Base-by-base conservation (phyloP, 768 basidiomycete genomes). In the Kwoniella botswanensis region DNA sequence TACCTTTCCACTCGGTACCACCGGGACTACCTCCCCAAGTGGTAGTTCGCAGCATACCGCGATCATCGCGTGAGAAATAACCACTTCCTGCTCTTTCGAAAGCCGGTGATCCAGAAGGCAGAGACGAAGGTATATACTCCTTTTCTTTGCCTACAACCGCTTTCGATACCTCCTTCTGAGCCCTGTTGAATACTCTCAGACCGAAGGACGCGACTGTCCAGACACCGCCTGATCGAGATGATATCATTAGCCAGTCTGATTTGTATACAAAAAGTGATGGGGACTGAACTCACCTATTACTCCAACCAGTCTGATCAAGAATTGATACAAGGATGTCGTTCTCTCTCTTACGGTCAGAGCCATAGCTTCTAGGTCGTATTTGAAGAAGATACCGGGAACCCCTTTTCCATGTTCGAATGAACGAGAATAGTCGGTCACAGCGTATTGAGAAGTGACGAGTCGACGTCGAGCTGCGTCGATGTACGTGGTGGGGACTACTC, bases 401-500 rank as follows among this genome's bases (percentile, higher is more conserved):
- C 92, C 93, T 17, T 86, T 85, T 73, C 92, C 89, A 79, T 93
- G 91, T 21, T 88, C 85, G 2, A 97, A 85, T 18, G 88, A 86
- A 41, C 92, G 89, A 1, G 88, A 89, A 75, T 98, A 96, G 84
- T 97, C 93, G 0, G 93, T 98, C 5, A 98, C 96, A 57, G 92
- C 93, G 85, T 98, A 98, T 83, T 96, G 82, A 18, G 81, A 83
- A 0, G 84, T 84, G 15, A 77, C 70, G 42, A 84, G 72, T 11
- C 91, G 89, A 63, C 93, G 88, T 15, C 84, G 66, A 2, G 74
- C 50, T 0, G 84, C 76, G 52, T 85, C 82, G 70, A 85, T 80
- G 84, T 98, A 98, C 3, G 92, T 92, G 0, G 96, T 98, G 1
- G 96, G 95, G 12, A 99, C 96, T 78, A 99, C 92, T 71, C 93